Conservation (phyloP, 768 basidiomycete genomes). For the Pleurotus citrinopileatus region DNA sequence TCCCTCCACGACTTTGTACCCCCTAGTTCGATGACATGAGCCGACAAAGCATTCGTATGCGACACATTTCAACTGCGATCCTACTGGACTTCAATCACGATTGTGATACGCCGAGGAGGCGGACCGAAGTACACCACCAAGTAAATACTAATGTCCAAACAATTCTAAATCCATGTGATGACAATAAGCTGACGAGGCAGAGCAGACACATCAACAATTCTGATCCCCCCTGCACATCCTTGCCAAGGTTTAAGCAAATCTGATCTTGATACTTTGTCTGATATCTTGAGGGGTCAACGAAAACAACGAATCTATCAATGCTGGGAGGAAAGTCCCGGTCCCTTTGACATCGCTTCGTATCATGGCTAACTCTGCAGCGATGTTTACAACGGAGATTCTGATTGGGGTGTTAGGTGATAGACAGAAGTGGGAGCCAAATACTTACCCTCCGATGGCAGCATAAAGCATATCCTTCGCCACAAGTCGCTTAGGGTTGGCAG, state of each 20-base stretch:
- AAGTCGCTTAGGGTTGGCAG: constrained; percentile 34
- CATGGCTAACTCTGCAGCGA: constrained; percentile 61
- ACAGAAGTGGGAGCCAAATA: constrained; percentile 3
- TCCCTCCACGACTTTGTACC: no score
- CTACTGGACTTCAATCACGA: no score
- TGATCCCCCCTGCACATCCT: no score
- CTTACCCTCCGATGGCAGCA: constrained; percentile 76
- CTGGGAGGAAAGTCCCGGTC: constrained; percentile 63
- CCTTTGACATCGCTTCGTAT: constrained; percentile 48
- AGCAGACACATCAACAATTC: no score
- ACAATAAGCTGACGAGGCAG: no score
- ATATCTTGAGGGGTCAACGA: constrained; percentile 30
- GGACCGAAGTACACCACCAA: no score
- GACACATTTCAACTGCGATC: no score
- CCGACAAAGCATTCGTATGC: no score
- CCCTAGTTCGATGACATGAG: no score
- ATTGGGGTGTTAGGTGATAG: constrained; percentile 8
- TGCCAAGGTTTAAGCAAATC: background rate
- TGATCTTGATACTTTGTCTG: constrained; percentile 6
- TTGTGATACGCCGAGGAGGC: no score
- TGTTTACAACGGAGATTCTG: constrained; percentile 56
- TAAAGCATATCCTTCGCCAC: constrained; percentile 77
- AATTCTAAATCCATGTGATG: no score
- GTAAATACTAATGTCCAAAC: no score
- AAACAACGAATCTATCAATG: constrained; percentile 59